Percentiles rank a stretch among this genome's conserved stretches.
Conservation (phyloP, 2,329 filamentous ascomycete genomes). For the Fusarium musae region DNA sequence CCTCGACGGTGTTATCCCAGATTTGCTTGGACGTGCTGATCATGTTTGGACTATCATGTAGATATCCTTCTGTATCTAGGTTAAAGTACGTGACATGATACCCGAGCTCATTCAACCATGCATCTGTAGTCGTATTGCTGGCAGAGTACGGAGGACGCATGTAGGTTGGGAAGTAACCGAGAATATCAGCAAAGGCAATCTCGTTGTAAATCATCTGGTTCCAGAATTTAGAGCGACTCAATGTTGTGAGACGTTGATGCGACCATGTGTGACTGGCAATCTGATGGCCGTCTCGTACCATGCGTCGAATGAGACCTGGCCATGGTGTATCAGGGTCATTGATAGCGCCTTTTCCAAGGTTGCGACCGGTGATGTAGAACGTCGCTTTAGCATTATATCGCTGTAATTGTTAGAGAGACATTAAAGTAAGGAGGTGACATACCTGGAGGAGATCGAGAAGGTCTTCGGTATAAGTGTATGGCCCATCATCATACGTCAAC, state of each 20-base stretch:
- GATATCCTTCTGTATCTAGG: conserved; percentile 70
- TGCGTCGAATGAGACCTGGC: conserved; percentile 54
- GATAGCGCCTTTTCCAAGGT: conserved; percentile 56
- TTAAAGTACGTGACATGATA: conserved; percentile 70
- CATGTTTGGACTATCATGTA: conserved; percentile 60
- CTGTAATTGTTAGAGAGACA: conserved; percentile 25
- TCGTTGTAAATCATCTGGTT: conserved; percentile 58
- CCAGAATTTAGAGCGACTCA: conserved; percentile 49
- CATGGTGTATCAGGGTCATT: conserved; percentile 52
- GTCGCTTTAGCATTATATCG: conserved; percentile 52
- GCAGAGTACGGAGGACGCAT: conserved; percentile 61
- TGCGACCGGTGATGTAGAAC: conserved; percentile 52
- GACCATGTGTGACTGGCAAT: conserved; percentile 65
- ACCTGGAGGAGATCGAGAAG: conserved; percentile 54
- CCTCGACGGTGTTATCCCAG: conserved; percentile 53
- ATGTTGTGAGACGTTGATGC: conserved; percentile 55
- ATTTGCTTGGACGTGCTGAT: conserved; percentile 59
- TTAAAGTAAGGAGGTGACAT: neutral
- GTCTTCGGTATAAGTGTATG: conserved; percentile 54
- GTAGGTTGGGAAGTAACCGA: conserved; percentile 56
- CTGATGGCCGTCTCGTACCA: conserved; percentile 67
- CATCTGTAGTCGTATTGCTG: conserved; percentile 53
- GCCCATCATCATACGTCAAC: conserved; percentile 60
- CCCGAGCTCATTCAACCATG: conserved; percentile 56
- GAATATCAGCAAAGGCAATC: conserved; percentile 54